These are phyloP conservation scores for Penicillium digitatum DNA, from an alignment of 2,329 filamentous ascomycete genomes.

Conservation along the genomic window DNA sequence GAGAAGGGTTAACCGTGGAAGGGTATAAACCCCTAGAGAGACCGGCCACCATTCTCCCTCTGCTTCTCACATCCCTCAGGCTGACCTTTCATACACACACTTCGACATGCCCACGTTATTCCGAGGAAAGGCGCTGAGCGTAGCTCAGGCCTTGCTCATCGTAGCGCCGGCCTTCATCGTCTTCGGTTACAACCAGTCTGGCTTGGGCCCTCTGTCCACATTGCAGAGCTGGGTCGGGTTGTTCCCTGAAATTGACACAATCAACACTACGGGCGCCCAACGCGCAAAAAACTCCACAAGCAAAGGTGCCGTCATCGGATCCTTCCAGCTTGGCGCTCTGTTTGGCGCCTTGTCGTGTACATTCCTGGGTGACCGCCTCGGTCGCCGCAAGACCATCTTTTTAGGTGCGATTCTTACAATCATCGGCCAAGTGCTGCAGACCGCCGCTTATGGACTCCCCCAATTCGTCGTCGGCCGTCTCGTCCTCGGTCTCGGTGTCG, in stretches of 20 bases:
- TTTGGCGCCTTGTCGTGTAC: constrained; percentile 18
- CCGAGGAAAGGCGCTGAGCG: constrained; percentile 16
- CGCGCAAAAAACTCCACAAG: constrained; percentile 20
- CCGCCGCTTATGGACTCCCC: constrained; percentile 42
- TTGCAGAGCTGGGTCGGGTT: constrained; percentile 19
- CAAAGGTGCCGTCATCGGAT: constrained; percentile 28
- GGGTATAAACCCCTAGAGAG: constrained; percentile 5
- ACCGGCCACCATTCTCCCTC: neutral
- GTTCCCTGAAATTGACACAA: constrained; percentile 41
- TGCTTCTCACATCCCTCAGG: constrained; percentile 1
- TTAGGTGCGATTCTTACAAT: constrained; percentile 43
- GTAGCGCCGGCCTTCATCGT: constrained; percentile 23
- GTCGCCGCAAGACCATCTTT: constrained; percentile 47
- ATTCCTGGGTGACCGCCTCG: constrained; percentile 44
- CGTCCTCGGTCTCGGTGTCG: constrained; percentile 50
- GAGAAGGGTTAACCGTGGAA: neutral
- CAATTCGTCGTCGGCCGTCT: constrained; percentile 50
- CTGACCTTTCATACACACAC: neutral
- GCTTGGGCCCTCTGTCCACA: constrained; percentile 18
- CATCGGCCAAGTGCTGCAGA: constrained; percentile 46
- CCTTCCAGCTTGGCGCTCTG: constrained; percentile 17
- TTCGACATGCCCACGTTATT: constrained; percentile 9
- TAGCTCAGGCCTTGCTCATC: constrained; percentile 34
- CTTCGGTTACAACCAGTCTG: constrained; percentile 26
- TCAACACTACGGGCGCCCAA: constrained; percentile 25